Evolutionary conservation across 345 rosid species (phyloP), one percentile per base, ranked within the genome.

Genomic region (Nasturtium officinale): DNA sequence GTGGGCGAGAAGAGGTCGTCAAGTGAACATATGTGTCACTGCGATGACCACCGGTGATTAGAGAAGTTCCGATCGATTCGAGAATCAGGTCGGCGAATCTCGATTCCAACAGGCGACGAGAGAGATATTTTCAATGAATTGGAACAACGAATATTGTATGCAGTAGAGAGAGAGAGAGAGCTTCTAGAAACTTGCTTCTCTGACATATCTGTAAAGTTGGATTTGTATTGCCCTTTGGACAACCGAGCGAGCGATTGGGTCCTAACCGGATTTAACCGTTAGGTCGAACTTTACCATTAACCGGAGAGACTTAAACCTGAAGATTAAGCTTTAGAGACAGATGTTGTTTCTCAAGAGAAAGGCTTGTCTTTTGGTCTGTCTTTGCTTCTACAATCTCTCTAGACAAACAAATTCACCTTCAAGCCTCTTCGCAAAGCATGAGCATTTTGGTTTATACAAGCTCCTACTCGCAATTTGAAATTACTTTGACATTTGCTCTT

Each of bases 161-260:
- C 77, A 38, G 61, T 73, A n/a, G 30, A 6, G 17, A 6, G 67
- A 6, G 17, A 6, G 67, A 23, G 25, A 23, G 2, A 37, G 57
- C 66, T 57, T 65, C 77, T 65, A 66, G 67, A 59, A 74, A 55
- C 46, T 66, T 21, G 47, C 67, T 74, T 28, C 52, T 57, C 78
- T 74, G 61, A 74, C 78, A 57, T 65, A 35, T 74, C 60, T 50
- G 73, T 59, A 40, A 75, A 59, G 73, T 53, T 63, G 52, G 23
- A 54, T 68, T 67, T 60, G 74, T 57, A 53, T 75, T 61, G 50
- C 17, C 64, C 74, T 67, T 74, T 40, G 13, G 73, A 37, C 43
- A 23, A 32, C 18, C 65, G 65, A 61, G 21, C 50, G 35, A 48
- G 7, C 43, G 4, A 62, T n/a, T 32, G 13, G 53, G 18, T 54